phyloP scores from a whole-genome alignment of 306 rosid species.

The Pyrus pyrifolia region DNA sequence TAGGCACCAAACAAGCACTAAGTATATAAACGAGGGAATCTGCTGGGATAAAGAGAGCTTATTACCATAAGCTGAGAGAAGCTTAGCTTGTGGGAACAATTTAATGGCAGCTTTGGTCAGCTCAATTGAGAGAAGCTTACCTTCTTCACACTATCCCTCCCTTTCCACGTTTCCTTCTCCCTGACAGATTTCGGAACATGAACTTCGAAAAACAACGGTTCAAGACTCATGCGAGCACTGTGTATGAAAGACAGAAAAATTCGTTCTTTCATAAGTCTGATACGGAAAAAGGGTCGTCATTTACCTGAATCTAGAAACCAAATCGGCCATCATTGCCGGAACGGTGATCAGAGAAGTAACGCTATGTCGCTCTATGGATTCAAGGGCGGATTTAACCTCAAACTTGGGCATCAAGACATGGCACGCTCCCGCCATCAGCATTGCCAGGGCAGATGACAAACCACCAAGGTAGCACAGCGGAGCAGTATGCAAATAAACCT shows the following conservation, averaged over 20 bases:
- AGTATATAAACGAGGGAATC: not conserved
- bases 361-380: conserved; percentile 35
- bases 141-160: conserved; percentile 56
- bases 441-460: conserved; percentile 76
- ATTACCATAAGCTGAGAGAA: conserved; percentile 89
- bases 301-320: conserved; percentile 54
- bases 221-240: not conserved
- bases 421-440: conserved; percentile 78
- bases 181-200: conserved; percentile 28
- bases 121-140: no score
- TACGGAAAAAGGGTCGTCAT: not conserved
- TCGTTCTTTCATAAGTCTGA: no score
- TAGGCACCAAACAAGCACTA: not conserved
- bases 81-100: conserved; percentile 70
- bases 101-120: conserved; percentile 41
- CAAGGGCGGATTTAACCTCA: conserved; percentile 48
- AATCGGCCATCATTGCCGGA: conserved; percentile 78
- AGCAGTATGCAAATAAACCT: conserved; percentile 84
- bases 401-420: conserved; percentile 77
- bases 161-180: conserved; percentile 38
- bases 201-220: not conserved
- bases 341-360: conserved; percentile 89
- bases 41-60: conserved; percentile 13
- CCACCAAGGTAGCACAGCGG: conserved; percentile 93
- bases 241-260: no score